Conservation (phyloP, 2,329 filamentous ascomycete species). For the Colletotrichum sp. region DNA sequence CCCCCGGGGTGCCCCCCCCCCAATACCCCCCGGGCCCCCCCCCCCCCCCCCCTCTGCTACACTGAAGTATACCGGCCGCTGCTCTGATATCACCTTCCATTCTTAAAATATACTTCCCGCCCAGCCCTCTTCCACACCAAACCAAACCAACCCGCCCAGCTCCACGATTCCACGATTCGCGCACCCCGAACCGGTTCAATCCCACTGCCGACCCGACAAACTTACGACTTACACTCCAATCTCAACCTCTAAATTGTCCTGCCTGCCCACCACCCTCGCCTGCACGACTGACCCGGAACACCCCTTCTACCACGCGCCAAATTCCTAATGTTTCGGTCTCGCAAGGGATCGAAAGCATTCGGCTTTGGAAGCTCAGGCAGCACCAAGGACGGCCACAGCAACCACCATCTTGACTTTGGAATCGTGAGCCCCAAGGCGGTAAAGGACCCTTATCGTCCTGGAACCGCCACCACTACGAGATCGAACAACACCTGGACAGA, state of each 20-base stretch:
- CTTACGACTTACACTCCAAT: not conserved
- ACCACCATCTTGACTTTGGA: conserved; percentile 19
- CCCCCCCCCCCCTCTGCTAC: not conserved
- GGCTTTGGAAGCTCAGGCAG: conserved; percentile 18
- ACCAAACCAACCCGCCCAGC: not conserved
- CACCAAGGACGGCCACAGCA: conserved; percentile 13
- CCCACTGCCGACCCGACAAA: not conserved
- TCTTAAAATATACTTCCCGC: conserved; percentile 16
- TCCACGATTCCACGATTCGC: conserved; percentile 3
- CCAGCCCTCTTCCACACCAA: not conserved
- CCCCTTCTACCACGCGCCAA: not conserved
- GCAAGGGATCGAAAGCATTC: conserved; percentile 21
- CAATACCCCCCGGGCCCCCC: too few species aligned
- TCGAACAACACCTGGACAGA: conserved; percentile 14
- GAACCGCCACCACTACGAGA: conserved; percentile 13
- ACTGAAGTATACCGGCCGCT: conserved; percentile 2
- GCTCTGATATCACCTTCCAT: conserved; percentile 10
- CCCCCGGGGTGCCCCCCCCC: too few species aligned
- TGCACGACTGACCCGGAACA: not conserved
- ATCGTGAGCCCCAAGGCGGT: conserved; percentile 17
- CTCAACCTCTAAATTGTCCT: not conserved
- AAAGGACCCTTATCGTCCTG: conserved; percentile 18
- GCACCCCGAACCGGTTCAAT: not conserved
- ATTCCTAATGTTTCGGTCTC: conserved; percentile 20
- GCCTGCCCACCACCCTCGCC: not conserved